Percentiles rank a stretch among this genome's conserved stretches.
Evolutionary conservation across 352 stramenopile genomes (phyloP).

Genomic region (Globisporangium radiosum): DNA sequence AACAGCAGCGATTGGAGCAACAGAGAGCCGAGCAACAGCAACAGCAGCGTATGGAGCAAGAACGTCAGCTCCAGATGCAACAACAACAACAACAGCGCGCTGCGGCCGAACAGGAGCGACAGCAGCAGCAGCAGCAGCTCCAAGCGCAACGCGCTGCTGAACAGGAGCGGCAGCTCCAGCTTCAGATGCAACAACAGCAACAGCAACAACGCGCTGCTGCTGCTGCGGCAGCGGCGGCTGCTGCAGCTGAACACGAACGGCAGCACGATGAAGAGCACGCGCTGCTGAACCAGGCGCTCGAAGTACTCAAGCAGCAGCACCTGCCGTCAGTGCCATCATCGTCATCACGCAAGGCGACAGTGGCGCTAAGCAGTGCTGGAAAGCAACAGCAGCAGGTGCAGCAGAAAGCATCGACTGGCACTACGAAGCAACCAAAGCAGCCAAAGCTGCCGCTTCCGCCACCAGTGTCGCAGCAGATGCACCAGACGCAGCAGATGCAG

Average conservation of each 20-base stretch:
- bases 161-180: not conserved
- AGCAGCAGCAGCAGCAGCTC: conserved; percentile 2
- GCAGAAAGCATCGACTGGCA: not conserved
- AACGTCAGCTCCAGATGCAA: not conserved
- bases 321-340: no score
- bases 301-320: conserved; percentile 31
- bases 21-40: not conserved
- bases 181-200: conserved; percentile 1
- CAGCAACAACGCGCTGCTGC: conserved; percentile 10
- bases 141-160: not conserved
- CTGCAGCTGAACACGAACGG: conserved; percentile 8
- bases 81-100: no score
- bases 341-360: no score
- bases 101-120: not conserved
- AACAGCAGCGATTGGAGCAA: conserved; percentile 5
- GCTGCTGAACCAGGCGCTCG: conserved; percentile 38
- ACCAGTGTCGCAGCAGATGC: conserved; percentile 14
- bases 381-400: not conserved
- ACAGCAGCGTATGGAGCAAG: not conserved
- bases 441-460: conserved; percentile 7
- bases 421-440: conserved; percentile 15
- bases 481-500: conserved; percentile 20
- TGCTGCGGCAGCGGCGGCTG: conserved; percentile 4
- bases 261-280: conserved; percentile 24
- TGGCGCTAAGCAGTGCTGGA: not conserved